Evolutionary conservation across 768 basidiomycete species (phyloP).

Genomic region (Suillus alpinus): DNA sequence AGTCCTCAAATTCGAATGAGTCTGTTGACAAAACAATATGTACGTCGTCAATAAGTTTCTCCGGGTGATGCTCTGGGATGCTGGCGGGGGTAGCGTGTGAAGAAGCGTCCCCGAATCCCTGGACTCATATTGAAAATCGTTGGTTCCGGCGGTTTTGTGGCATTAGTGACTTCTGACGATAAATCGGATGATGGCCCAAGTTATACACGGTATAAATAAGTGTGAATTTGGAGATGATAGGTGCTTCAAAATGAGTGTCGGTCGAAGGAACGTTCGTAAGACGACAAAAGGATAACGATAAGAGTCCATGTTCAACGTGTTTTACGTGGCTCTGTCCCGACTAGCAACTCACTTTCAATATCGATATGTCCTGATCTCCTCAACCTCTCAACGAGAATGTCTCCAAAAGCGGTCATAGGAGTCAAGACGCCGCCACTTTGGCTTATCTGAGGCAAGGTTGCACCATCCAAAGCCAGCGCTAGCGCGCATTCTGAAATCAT

Average conservation of each 20-base stretch:
- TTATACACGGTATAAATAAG: background rate
- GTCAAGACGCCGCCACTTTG: constrained; percentile 79
- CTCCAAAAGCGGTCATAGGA: constrained; percentile 79
- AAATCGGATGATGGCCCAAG: background rate
- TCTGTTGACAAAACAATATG: too few species aligned
- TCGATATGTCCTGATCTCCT: constrained; percentile 53
- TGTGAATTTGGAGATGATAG: background rate
- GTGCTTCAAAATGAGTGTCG: too few species aligned
- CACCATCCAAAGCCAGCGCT: constrained; percentile 54
- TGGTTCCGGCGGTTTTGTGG: background rate
- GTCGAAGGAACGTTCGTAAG: background rate
- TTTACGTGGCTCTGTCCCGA: constrained; percentile 10
- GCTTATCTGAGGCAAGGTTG: constrained; percentile 55
- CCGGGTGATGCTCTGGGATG: too few species aligned
- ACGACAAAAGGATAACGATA: background rate
- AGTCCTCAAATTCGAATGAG: too few species aligned
- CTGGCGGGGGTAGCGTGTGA: too few species aligned
- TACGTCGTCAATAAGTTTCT: too few species aligned
- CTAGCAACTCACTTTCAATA: constrained; percentile 50
- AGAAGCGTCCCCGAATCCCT: background rate
- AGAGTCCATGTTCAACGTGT: constrained; percentile 1
- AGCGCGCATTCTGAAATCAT: constrained; percentile 82
- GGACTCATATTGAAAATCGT: too few species aligned
- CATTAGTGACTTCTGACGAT: background rate
- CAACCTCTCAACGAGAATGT: constrained; percentile 68